Evolutionary conservation across 2,329 filamentous ascomycete species (phyloP).

Genomic region (Sporothrix luriei): DNA sequence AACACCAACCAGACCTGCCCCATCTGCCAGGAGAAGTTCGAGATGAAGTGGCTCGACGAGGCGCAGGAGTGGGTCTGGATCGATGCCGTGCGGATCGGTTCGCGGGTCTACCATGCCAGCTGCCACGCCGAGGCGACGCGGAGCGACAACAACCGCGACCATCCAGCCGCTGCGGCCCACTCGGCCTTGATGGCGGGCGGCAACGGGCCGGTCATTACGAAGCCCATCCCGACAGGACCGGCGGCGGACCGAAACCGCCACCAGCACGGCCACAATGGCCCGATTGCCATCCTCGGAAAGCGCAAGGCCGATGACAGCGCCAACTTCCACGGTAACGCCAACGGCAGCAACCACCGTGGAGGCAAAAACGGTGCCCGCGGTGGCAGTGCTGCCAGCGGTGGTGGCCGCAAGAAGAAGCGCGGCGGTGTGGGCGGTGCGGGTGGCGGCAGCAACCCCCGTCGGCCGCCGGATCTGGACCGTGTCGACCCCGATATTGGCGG

Average conservation of each 20-base stretch:
- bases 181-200: constrained; percentile 28
- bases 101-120: constrained; percentile 82
- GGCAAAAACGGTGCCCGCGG: constrained; percentile 15
- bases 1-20: constrained; percentile 79
- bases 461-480: constrained; percentile 36
- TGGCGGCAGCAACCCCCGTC: constrained; percentile 28
- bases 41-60: constrained; percentile 88
- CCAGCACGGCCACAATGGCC: neutral
- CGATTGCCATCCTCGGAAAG: constrained; percentile 28
- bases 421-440: constrained; percentile 30
- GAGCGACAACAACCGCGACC: constrained; percentile 51
- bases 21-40: constrained; percentile 94
- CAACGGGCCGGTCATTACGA: neutral
- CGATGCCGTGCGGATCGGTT: constrained; percentile 77
- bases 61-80: constrained; percentile 97
- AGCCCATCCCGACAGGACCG: constrained; percentile 29
- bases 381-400: constrained; percentile 17
- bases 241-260: constrained; percentile 28
- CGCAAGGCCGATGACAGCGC: constrained; percentile 27
- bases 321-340: constrained; percentile 16
- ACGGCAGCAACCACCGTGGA: constrained; percentile 15
- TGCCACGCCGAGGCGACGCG: constrained; percentile 83
- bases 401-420: constrained; percentile 36
- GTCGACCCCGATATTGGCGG: constrained; percentile 36
- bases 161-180: constrained; percentile 35